Conservation (phyloP, 306 rosid species). For the Alnus rubra region DNA sequence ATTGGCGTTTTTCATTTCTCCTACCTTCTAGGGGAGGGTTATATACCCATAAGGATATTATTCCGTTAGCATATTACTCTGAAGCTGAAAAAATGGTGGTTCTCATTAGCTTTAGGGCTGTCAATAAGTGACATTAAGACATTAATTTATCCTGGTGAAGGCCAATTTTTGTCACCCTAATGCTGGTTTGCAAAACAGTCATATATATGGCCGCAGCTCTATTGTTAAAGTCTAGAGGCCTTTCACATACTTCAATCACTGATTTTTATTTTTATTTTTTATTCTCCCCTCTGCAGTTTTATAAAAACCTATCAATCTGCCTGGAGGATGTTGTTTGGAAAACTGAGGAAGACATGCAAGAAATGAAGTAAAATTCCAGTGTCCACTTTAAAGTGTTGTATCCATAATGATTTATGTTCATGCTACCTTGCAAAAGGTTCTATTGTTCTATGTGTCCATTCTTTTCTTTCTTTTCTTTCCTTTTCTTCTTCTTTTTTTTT, state of each 20-base stretch:
- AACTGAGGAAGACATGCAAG: conserved; percentile 79
- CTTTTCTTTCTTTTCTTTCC: not conserved
- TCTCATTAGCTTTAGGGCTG: not conserved
- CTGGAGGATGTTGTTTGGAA: conserved; percentile 95
- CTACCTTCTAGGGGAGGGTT: not conserved
- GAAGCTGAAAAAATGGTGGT: not conserved
- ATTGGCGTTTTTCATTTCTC: not conserved
- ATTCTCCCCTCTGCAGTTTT: conserved; percentile 57
- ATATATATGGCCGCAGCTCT: not conserved
- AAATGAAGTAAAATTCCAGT: conserved; percentile 39
- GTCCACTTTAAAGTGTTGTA: conserved; percentile 25
- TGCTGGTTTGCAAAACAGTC: not conserved
- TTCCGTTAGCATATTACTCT: not conserved
- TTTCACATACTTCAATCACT: not conserved
- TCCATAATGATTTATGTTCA: conserved; percentile 4
- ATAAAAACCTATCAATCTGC: conserved; percentile 75
- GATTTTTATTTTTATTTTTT: not conserved
- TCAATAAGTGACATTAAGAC: not conserved
- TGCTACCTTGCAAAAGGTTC: conserved; percentile 8
- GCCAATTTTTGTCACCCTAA: not conserved
- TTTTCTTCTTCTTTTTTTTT: conserved; percentile 29
- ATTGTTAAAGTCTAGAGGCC: not conserved
- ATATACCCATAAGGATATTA: not conserved
- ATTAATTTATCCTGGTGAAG: not conserved
- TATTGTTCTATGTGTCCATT: conserved; percentile 18